These are phyloP conservation scores for Venturia effusa DNA, from an alignment of 2,329 filamentous ascomycete genomes.

Conservation along the genomic window DNA sequence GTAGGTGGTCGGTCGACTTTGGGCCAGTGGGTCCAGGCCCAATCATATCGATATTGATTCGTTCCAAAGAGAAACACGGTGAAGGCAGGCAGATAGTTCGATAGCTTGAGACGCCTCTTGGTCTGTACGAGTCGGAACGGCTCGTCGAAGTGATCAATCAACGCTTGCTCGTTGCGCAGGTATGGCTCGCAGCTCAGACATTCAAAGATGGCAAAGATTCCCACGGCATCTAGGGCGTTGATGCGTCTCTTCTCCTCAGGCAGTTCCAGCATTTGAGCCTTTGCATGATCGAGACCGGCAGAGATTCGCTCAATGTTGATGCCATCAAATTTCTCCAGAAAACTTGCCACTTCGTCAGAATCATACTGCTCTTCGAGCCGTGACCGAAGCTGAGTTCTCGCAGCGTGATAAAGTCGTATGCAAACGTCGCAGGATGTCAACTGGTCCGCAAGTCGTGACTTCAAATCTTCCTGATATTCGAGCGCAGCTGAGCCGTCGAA, in stretches of 20 bases:
- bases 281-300: slow-evolving; percentile 31
- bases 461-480: slow-evolving; percentile 30
- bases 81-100: slow-evolving; percentile 68
- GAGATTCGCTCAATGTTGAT: slow-evolving; percentile 35
- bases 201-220: slow-evolving; percentile 77
- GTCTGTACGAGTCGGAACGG: slow-evolving; percentile 74
- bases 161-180: slow-evolving; percentile 44
- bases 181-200: slow-evolving; percentile 76
- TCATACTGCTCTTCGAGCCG: slow-evolving; percentile 33
- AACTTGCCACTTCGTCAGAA: slow-evolving; percentile 32
- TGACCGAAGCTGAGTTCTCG: slow-evolving; percentile 28
- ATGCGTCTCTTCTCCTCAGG: slow-evolving; percentile 27
- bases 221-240: slow-evolving; percentile 28
- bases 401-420: slow-evolving; percentile 37
- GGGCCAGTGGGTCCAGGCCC: slow-evolving; percentile 60
- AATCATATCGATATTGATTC: slow-evolving; percentile 51
- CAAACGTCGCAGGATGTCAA: slow-evolving; percentile 39
- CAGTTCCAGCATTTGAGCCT: slow-evolving; percentile 29
- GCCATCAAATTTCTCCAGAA: slow-evolving; percentile 34
- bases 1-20: slow-evolving; percentile 54
- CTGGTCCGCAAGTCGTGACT: slow-evolving; percentile 27
- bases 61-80: slow-evolving; percentile 73
- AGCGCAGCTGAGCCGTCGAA: slow-evolving; percentile 37
- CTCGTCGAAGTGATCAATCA: slow-evolving; percentile 58
- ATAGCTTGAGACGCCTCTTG: slow-evolving; percentile 67